A percentile compares a stretch with the other conserved stretches of the same genome.
Evolutionary conservation across 805 yeast genomes (phyloP).

Genomic region (Kuraishia molischiana): DNA sequence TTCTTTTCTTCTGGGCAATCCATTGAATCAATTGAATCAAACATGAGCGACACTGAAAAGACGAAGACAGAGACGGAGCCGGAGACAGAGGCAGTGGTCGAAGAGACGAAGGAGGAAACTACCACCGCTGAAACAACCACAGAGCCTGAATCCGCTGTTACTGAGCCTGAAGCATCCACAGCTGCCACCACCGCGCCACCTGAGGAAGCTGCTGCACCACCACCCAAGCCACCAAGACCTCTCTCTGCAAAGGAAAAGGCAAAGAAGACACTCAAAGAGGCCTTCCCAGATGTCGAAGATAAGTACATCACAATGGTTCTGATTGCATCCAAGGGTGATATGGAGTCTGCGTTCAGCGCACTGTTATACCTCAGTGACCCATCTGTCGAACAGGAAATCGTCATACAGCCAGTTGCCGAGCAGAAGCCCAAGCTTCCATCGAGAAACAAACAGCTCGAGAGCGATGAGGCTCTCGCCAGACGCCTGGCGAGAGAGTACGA

Average conservation of each 20-base stretch:
- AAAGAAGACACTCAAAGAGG: slow-evolving; percentile 59
- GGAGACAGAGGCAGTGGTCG: neutral
- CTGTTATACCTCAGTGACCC: slow-evolving; percentile 75
- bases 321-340: slow-evolving; percentile 73
- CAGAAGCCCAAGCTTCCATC: slow-evolving; percentile 21
- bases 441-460: slow-evolving; percentile 35
- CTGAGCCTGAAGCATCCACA: neutral
- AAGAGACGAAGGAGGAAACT: neutral
- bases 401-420: slow-evolving; percentile 14
- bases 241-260: slow-evolving; percentile 46
- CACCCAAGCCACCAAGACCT: slow-evolving; percentile 51
- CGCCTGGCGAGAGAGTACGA: slow-evolving; percentile 59
- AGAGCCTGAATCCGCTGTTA: neutral
- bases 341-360: slow-evolving; percentile 87
- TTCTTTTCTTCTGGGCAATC: no score
- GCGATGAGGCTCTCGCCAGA: slow-evolving; percentile 81
- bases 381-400: slow-evolving; percentile 40
- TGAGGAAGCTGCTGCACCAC: slow-evolving; percentile 18
- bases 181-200: neutral
- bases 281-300: slow-evolving; percentile 75
- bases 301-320: slow-evolving; percentile 66
- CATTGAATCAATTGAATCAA: no score
- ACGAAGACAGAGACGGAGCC: neutral
- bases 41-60: neutral
- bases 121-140: neutral